Conservation (phyloP, 73 alveolate genomes). For the Paramecium biaurelia region DNA sequence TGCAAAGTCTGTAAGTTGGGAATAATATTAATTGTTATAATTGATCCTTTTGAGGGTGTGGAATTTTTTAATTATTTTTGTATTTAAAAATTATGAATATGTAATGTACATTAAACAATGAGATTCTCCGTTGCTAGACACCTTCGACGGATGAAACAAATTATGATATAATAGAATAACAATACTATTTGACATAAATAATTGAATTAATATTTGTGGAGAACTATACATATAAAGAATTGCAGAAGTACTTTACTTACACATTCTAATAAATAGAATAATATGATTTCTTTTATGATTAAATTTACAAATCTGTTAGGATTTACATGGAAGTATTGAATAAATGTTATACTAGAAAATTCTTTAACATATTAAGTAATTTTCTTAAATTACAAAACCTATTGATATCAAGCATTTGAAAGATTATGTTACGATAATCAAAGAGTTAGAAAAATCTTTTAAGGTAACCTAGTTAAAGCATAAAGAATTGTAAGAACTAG, state of each 20-base stretch:
- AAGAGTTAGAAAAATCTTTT: not conserved
- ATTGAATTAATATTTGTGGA: not conserved
- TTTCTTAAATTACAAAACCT: not conserved
- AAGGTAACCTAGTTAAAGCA: not conserved
- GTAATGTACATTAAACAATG: not conserved
- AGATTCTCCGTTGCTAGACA: not conserved
- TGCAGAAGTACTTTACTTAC: not conserved
- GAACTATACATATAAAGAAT: not conserved
- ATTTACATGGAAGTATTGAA: not conserved
- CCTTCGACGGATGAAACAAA: slow-evolving; percentile 8
- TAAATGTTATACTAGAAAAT: not conserved
- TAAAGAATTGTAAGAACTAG: not conserved
- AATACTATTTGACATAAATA: not conserved
- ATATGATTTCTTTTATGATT: not conserved
- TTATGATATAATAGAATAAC: not conserved
- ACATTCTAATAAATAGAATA: not conserved
- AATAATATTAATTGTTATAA: not conserved
- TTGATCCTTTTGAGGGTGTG: not conserved
- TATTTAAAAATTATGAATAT: not conserved
- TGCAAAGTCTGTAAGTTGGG: not conserved
- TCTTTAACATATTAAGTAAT: not conserved
- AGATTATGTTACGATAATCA: not conserved
- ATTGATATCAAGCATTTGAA: not conserved
- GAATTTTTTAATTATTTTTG: not conserved
- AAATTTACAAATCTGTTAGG: not conserved